Evolutionary conservation across 352 stramenopile species (phyloP), one percentile per base, ranked within the genome.

Genomic region (Phytophthora agathidicida): DNA sequence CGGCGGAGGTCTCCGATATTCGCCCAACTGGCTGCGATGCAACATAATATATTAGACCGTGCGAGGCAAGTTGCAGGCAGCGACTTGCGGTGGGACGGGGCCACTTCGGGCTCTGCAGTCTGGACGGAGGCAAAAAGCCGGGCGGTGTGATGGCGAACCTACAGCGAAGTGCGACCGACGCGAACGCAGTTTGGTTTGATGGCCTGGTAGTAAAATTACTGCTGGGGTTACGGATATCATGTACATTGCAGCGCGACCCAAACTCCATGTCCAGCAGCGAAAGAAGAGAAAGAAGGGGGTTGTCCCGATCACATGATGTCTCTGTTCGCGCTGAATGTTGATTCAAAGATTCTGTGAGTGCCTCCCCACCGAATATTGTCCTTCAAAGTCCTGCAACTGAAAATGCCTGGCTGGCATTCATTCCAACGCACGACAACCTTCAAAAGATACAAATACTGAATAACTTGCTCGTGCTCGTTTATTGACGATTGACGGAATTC

Each of bases 141-240:
- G 43, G 45, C 55, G 23, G 26, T 23, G 13, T 20, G 26, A 37
- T 23, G 31, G 27, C n/a, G n/a, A n/a, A n/a, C n/a, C n/a, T n/a
- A n/a, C n/a, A n/a, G n/a, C n/a, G n/a, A n/a, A n/a, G n/a, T n/a
- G 49, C 17, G 10, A 37, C 16, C 31, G 53, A n/a, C 52, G 52
- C 52, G 42, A 61, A 61, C 24, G 41, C 31, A 61, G 54, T 61
- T 61, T 30, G 33, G 9, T 26, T 37, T 11, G 7, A 43, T n/a
- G n/a, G n/a, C n/a, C n/a, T n/a, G n/a, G n/a, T n/a, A n/a, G n/a
- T n/a, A n/a, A n/a, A n/a, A n/a, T n/a, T n/a, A n/a, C n/a, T n/a
- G n/a, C n/a, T n/a, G n/a, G n/a, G n/a, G n/a, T n/a, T n/a, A n/a
- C n/a, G n/a, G n/a, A n/a, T n/a, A n/a, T n/a, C n/a, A n/a, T n/a